These are phyloP conservation scores for Globisporangium spiculum DNA, from an alignment of 352 stramenopile species.

Conservation along the genomic window DNA sequence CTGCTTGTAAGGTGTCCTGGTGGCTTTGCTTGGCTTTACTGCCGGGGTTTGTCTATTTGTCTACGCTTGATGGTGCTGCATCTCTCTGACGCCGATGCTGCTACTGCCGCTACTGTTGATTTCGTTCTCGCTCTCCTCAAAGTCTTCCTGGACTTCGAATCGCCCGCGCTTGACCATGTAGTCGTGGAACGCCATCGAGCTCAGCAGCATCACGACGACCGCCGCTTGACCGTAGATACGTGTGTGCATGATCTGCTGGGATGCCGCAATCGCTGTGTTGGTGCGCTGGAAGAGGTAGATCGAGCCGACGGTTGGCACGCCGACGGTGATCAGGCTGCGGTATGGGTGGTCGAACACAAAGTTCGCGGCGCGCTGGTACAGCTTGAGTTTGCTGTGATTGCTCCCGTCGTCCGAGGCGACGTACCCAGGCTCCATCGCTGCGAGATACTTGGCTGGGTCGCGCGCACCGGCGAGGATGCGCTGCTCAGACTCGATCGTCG, in stretches of 20 bases:
- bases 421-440: slow-evolving; percentile 41
- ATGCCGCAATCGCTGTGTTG: slow-evolving; percentile 64
- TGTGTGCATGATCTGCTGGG: slow-evolving; percentile 86
- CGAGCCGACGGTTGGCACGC: slow-evolving; percentile 55
- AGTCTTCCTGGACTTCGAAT: slow-evolving; percentile 39
- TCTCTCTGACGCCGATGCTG: not conserved
- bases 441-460: slow-evolving; percentile 73
- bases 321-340: slow-evolving; percentile 44
- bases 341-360: slow-evolving; percentile 82
- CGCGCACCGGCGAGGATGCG: slow-evolving; percentile 52
- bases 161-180: slow-evolving; percentile 70
- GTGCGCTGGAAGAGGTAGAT: slow-evolving; percentile 69
- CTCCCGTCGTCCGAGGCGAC: slow-evolving; percentile 28
- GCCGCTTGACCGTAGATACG: slow-evolving; percentile 77
- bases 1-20: not conserved
- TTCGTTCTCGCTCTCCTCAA: slow-evolving; percentile 1
- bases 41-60: not conserved
- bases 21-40: not conserved
- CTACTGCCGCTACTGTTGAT: not conserved
- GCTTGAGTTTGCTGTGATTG: slow-evolving; percentile 32
- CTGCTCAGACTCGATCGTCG: slow-evolving; percentile 62
- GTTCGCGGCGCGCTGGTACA: slow-evolving; percentile 64
- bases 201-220: slow-evolving; percentile 64
- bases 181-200: slow-evolving; percentile 83
- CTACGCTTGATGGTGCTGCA: not conserved